Evolutionary conservation across 2,329 filamentous ascomycete species (phyloP).

Genomic region (Colletotrichum abscissum): DNA sequence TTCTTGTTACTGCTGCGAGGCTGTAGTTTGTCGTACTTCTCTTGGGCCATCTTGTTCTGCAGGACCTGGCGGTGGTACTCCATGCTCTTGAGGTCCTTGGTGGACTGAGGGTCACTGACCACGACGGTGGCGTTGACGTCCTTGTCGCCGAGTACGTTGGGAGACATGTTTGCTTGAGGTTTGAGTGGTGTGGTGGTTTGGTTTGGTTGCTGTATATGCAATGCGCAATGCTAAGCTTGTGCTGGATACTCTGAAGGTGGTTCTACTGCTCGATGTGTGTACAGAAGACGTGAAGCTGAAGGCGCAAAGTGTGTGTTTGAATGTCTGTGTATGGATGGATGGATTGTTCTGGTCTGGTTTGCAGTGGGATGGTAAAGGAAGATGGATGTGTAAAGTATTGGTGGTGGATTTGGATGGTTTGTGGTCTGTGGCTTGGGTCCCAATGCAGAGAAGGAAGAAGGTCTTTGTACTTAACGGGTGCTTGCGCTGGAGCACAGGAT

Average conservation of each 20-base stretch:
- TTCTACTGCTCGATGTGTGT: neutral
- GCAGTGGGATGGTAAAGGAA: conserved; percentile 4
- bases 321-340: neutral
- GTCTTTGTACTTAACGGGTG: conserved; percentile 33
- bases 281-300: neutral
- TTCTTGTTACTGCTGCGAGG: neutral
- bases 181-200: neutral
- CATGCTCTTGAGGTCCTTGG: conserved; percentile 71
- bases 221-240: conserved; percentile 8
- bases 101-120: conserved; percentile 43
- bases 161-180: conserved; percentile 57
- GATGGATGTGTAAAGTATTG: neutral
- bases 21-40: conserved; percentile 60
- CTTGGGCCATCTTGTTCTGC: conserved; percentile 76
- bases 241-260: neutral
- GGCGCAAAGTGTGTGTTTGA: neutral
- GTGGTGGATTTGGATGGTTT: conserved; percentile 13
- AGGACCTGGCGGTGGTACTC: conserved; percentile 83
- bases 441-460: conserved; percentile 25
- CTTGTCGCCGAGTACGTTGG: conserved; percentile 71
- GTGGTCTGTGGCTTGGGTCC: conserved; percentile 2
- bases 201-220: neutral
- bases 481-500: conserved; percentile 9
- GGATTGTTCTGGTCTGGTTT: neutral
- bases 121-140: conserved; percentile 70